These are phyloP conservation scores for Aspergillus sp. DNA, from an alignment of 2,329 filamentous ascomycete genomes.

Conservation along the genomic window DNA sequence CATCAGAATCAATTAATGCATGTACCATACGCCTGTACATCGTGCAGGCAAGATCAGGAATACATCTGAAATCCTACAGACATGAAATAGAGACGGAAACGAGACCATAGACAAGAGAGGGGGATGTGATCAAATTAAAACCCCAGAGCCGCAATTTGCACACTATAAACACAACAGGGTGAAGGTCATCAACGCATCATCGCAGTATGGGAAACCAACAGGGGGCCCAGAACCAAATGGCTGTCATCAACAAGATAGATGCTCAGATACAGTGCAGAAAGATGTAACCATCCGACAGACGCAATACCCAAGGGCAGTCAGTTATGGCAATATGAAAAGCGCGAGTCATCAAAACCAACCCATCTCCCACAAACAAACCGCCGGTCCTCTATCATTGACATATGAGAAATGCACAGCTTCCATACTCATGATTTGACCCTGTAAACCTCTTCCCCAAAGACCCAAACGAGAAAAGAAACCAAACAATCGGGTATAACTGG, in stretches of 20 bases:
- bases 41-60: too few species aligned
- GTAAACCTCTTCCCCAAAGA: constrained; percentile 9
- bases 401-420: constrained; percentile 16
- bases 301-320: constrained; percentile 3
- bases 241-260: neutral
- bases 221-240: neutral
- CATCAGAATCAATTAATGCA: too few species aligned
- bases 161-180: constrained; percentile 10
- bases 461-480: constrained; percentile 14
- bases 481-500: constrained; percentile 32
- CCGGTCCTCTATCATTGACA: constrained; percentile 20
- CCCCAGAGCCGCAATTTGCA: constrained; percentile 10
- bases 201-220: neutral
- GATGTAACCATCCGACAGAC: neutral
- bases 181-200: constrained; percentile 1
- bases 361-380: constrained; percentile 7
- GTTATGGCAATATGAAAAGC: constrained; percentile 6
- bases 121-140: constrained; percentile 12
- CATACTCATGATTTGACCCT: constrained; percentile 12
- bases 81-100: neutral
- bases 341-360: constrained; percentile 4
- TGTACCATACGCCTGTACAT: too few species aligned
- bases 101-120: neutral
- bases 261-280: neutral
- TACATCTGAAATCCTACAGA: too few species aligned